Base-by-base conservation (phyloP, 371 early-diverging fungal genomes). In the Mucor irregularis region DNA sequence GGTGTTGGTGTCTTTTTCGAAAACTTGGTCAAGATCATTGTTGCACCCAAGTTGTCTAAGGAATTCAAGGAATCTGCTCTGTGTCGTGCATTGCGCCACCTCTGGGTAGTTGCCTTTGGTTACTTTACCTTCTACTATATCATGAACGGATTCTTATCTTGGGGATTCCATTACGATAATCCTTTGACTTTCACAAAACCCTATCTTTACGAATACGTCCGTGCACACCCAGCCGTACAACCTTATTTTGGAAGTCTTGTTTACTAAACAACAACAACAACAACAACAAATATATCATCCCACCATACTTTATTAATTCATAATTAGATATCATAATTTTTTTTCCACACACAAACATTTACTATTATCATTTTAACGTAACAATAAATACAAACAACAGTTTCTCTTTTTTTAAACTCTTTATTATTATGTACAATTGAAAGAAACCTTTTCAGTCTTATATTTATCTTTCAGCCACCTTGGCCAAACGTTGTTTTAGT, bases 401-500 rank as follows among this genome's bases (percentile, higher is more conserved):
- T n/a, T 39, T 39, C 35, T n/a, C 10, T 39, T 39, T 39, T 21
- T 39, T 39, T 39, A 21, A 10, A 21, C 14, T 42, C 11, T 42
- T 24, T 24, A 21, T 42, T 24, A 24, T 39, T 39, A 21, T 39
- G 17, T n/a, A n/a, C n/a, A n/a, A n/a, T n/a, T n/a, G n/a, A n/a
- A n/a, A n/a, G n/a, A n/a, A n/a, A n/a, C 16, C 38, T 37, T 50
- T 49, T 24, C 28, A 31, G 11, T 43, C 26, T 16, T 30, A 31
- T 24, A 31, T 42, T 28, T 26, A 24, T n/a, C n/a, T n/a, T n/a
- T n/a, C n/a, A 14, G 30, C 28, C 2, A 54, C 54, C 21, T 54
- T 53, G 10, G 64, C 64, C 34, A 64, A 46, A 16, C 61, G 49
- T 31, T 64, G 60, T 26, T 60, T 61, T 34, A 64, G 51, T 33